A percentile compares a stretch with the other conserved stretches of the same genome.
Conservation (phyloP, 2,329 filamentous ascomycete genomes). For the Epicoccum nigrum region DNA sequence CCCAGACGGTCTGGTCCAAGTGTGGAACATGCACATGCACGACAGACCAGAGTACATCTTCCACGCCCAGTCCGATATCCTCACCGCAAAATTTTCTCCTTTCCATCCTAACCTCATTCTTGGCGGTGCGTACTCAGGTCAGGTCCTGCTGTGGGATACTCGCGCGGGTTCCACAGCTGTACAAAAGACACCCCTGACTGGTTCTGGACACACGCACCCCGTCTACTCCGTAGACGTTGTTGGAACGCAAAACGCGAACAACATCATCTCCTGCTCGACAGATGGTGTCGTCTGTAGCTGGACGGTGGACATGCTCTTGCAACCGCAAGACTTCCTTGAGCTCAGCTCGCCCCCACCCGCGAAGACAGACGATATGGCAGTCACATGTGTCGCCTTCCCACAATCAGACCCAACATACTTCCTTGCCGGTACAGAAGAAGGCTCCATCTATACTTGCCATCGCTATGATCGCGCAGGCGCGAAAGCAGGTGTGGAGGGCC, state of each 20-base stretch:
- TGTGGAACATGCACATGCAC: slow-evolving; percentile 96
- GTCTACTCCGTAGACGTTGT: slow-evolving; percentile 96
- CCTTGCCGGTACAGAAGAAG: slow-evolving; percentile 95
- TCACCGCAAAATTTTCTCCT: slow-evolving; percentile 96
- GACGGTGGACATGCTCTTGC: slow-evolving; percentile 97
- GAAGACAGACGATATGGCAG: slow-evolving; percentile 90
- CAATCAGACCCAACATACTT: slow-evolving; percentile 97
- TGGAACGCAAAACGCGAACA: slow-evolving; percentile 97
- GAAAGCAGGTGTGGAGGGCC: slow-evolving; percentile 91
- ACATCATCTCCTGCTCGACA: slow-evolving; percentile 95
- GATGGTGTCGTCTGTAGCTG: slow-evolving; percentile 96
- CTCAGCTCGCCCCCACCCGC: slow-evolving; percentile 79
- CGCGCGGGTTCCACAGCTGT: slow-evolving; percentile 82
- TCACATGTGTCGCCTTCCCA: slow-evolving; percentile 93
- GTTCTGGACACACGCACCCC: slow-evolving; percentile 93
- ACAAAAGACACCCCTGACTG: slow-evolving; percentile 93
- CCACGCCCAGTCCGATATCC: slow-evolving; percentile 92
- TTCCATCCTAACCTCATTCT: slow-evolving; percentile 97
- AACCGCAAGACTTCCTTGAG: slow-evolving; percentile 92
- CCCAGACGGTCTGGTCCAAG: slow-evolving; percentile 88
- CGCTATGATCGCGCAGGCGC: slow-evolving; percentile 96
- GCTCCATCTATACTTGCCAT: slow-evolving; percentile 94
- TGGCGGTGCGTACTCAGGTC: slow-evolving; percentile 93
- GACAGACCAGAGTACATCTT: slow-evolving; percentile 96
- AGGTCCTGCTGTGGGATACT: slow-evolving; percentile 96